Evolutionary conservation across 306 rosid genomes (phyloP).

Genomic region (Vigna trinervia): DNA sequence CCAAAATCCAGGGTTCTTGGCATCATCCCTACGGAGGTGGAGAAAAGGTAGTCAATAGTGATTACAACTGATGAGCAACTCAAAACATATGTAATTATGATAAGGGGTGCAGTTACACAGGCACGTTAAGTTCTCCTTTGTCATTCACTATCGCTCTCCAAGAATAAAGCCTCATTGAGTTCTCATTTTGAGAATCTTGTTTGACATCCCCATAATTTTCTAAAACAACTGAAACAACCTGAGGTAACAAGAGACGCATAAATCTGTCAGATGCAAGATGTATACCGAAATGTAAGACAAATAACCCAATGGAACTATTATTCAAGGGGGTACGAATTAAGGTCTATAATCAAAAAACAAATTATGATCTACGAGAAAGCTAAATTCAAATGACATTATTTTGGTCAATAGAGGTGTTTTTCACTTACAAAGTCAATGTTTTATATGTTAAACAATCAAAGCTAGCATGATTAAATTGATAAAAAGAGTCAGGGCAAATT

Average conservation of each 20-base stretch:
- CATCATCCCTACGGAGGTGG: constrained; percentile 53
- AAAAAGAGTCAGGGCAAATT: neutral
- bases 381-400: constrained; percentile 5
- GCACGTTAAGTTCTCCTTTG: constrained; percentile 61
- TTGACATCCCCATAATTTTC: constrained; percentile 59
- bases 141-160: constrained; percentile 64
- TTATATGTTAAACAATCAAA: constrained; percentile 26
- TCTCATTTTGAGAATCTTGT: constrained; percentile 45
- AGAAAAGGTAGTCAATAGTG: constrained; percentile 39
- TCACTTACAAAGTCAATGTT: constrained; percentile 5
- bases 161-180: constrained; percentile 53
- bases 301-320: constrained; percentile 25
- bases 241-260: constrained; percentile 45
- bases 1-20: constrained; percentile 62
- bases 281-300: constrained; percentile 19
- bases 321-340: neutral
- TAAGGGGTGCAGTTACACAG: constrained; percentile 53
- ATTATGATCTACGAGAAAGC: constrained; percentile 17
- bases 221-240: constrained; percentile 75
- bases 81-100: constrained; percentile 37
- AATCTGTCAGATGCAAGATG: constrained; percentile 42
- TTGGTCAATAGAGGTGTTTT: constrained; percentile 23
- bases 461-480: constrained; percentile 3
- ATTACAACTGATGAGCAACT: constrained; percentile 9
- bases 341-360: neutral